Base-by-base conservation (phyloP, 352 stramenopile species). In the Phytopythium sindhum region DNA sequence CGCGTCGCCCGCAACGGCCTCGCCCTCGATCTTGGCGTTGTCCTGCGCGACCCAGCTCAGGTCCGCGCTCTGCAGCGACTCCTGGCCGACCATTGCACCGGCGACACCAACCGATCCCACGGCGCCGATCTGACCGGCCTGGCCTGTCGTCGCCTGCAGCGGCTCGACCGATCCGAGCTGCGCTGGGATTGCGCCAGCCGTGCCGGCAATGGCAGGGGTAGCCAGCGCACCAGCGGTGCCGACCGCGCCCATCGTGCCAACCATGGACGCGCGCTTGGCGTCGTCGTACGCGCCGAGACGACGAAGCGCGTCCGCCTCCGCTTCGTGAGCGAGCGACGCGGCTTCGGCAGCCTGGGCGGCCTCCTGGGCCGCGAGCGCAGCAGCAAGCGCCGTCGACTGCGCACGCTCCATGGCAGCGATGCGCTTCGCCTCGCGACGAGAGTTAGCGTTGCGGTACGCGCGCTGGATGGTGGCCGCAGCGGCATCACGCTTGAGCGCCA, bases 11-110 rank as follows among this genome's bases (percentile, higher is more conserved):
- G 83, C 84, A n/a, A 91, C 84, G 11, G 74, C 85, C 61, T 93
- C 80, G 45, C 85, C 82, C 63, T 92, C 83, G 35, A 93, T 72
- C 69, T 91, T 91, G 39, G 80, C 77, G 59, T 88, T 89, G 59
- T 96, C 86, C 19, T 90, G 80, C 33, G 82, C 84, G 64, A 93
- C 80, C 87, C 87, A 96, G 73, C 81, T 94, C 70, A 96, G 67
- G 61, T 96, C 87, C 4, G 84, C 78, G 55, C 90, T 91, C 69
- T 93, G 83, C 42, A 95, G 76, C 17, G 85, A 88, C 54, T 95
- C 87, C 57, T 95, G 81, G 42, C 81, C 84, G 5, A 92, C 76
- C 54, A 91, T 77, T 6, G 85, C 81, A 29, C 84, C 84, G 8
- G 84, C 71, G 24, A 95, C 86, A 56, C 84, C 84, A 35, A 91